A percentile compares a stretch with the other conserved stretches of the same genome.
phyloP scores from a whole-genome alignment of 768 basidiomycete species.

The Lactarius psammicola region DNA sequence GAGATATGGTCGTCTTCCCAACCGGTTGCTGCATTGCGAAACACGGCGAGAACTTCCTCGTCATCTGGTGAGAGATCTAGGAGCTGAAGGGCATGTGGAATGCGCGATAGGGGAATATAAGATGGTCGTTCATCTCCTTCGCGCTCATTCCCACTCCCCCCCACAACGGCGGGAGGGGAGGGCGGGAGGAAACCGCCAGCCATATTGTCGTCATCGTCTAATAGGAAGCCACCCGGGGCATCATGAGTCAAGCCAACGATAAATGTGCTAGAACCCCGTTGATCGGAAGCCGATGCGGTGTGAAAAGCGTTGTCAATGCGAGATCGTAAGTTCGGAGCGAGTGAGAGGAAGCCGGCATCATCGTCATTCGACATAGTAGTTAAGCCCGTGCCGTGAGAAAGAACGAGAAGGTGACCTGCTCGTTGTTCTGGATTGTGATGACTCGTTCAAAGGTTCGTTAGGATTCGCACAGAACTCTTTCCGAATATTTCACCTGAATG shows the following conservation, averaged over 20 bases:
- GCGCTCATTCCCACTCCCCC: slow-evolving; percentile 2
- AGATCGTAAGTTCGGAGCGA: background rate
- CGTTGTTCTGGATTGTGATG: slow-evolving; percentile 1
- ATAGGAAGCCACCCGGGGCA: slow-evolving; percentile 39
- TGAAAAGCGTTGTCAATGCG: slow-evolving; percentile 24
- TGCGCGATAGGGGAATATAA: slow-evolving; percentile 51
- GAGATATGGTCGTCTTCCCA: slow-evolving; percentile 45
- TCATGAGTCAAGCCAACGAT: background rate
- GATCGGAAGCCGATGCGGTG: background rate
- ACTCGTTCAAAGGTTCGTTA: slow-evolving; percentile 21
- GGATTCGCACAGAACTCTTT: background rate
- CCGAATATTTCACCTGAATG: background rate
- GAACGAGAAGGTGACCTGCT: background rate
- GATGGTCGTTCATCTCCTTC: slow-evolving; percentile 25
- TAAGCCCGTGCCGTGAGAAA: slow-evolving; percentile 18
- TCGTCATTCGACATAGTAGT: background rate
- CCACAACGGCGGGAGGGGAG: slow-evolving; percentile 4
- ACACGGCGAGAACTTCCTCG: slow-evolving; percentile 66
- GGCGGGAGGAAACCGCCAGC: slow-evolving; percentile 36
- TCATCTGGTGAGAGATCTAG: slow-evolving; percentile 64
- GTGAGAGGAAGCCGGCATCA: slow-evolving; percentile 3
- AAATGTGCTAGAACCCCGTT: background rate
- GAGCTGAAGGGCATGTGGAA: slow-evolving; percentile 60
- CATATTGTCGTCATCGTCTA: slow-evolving; percentile 30
- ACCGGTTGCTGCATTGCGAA: slow-evolving; percentile 72